Evolutionary conservation across 169 alveolate genomes (phyloP), one percentile per base, ranked within the genome.

Genomic region (Cryptosporidium ubiquitum): DNA sequence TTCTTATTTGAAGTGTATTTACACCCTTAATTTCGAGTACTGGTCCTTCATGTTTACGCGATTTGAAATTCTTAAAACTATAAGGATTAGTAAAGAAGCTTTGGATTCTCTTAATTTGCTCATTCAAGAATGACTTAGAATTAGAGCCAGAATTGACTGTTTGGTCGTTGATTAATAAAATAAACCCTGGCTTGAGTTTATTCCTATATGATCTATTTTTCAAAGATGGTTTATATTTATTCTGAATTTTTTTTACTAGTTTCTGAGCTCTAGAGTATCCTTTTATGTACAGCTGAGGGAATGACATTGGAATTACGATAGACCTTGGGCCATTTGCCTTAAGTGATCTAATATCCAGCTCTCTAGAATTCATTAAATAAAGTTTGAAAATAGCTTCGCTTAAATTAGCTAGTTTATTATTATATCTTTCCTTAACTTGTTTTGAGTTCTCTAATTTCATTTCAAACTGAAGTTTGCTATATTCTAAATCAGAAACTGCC

Each of bases 291-390:
- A 79, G 31, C 33, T 79, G 89, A 23, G 89, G 89, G 49, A 79
- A 79, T 18, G 89, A 58, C 89, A 79, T 79, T 12, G 89, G 89
- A 29, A 79, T 64, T n/a, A 79, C 66, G n/a, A 79, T 9, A 7
- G 74, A 60, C 31, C 75, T 79, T 16, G 89, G 89, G 37, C 89
- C 89, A 58, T 79, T 79, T 40, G 89, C 79, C 26, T 64, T 79
- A 12, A 79, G 49, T 2, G 89, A 79, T 20, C 89, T 39, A 40
- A 42, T 39, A 16, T 79, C 89, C 57, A 79, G 18, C 33, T 79
- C 89, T 64, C 75, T 58, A 4, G 89, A 79, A 47, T 42, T 58
- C 79, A 42, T 79, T 12, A 79, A 37, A 40, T 79, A 79, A 20
- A 79, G 71, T 49, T 79, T 79, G 61, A 79, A 61, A 37, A 79